Evolutionary conservation across 495 filamentous ascomycete genomes (phyloP).

Genomic region (Daldinia childiae): DNA sequence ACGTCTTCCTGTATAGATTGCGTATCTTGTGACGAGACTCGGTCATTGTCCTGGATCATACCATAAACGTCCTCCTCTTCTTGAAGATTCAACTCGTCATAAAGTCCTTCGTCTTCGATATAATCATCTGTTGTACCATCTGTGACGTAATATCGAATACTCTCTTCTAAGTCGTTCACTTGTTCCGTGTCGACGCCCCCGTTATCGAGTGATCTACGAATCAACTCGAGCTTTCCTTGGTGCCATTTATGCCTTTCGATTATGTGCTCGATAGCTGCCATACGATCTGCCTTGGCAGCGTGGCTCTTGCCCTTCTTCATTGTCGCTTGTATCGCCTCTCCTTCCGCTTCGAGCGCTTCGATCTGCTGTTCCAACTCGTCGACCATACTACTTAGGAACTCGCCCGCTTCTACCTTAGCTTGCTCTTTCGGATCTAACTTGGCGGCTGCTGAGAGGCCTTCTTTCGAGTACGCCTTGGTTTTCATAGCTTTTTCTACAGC

Average conservation of each 20-base stretch:
- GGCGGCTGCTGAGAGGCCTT: slow-evolving; percentile 87
- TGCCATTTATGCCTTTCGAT: slow-evolving; percentile 98
- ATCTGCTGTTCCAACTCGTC: slow-evolving; percentile 94
- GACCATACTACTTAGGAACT: slow-evolving; percentile 88
- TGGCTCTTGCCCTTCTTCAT: slow-evolving; percentile 96
- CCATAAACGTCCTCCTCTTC: slow-evolving; percentile 90
- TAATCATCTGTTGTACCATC: slow-evolving; percentile 89
- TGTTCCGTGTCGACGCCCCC: slow-evolving; percentile 85
- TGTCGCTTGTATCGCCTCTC: slow-evolving; percentile 83
- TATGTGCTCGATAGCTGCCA: slow-evolving; percentile 82
- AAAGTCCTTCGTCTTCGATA: slow-evolving; percentile 88
- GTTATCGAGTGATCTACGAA: slow-evolving; percentile 90
- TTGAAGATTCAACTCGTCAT: slow-evolving; percentile 91
- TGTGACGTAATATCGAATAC: slow-evolving; percentile 93
- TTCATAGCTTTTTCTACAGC: slow-evolving; percentile 99
- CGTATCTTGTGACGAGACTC: slow-evolving; percentile 91
- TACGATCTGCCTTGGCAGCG: slow-evolving; percentile 78
- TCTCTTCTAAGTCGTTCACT: slow-evolving; percentile 87
- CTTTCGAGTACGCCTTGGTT: slow-evolving; percentile 99
- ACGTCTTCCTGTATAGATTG: slow-evolving; percentile 90
- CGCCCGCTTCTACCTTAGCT: slow-evolving; percentile 83
- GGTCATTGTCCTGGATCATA: slow-evolving; percentile 82
- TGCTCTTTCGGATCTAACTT: slow-evolving; percentile 95
- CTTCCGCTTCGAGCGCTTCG: slow-evolving; percentile 89
- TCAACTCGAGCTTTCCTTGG: slow-evolving; percentile 87